Percentiles rank a stretch among this genome's conserved stretches.
These are phyloP conservation scores for Fraxinus excelsior DNA, from an alignment of 257 asterid species.

Conservation along the genomic window DNA sequence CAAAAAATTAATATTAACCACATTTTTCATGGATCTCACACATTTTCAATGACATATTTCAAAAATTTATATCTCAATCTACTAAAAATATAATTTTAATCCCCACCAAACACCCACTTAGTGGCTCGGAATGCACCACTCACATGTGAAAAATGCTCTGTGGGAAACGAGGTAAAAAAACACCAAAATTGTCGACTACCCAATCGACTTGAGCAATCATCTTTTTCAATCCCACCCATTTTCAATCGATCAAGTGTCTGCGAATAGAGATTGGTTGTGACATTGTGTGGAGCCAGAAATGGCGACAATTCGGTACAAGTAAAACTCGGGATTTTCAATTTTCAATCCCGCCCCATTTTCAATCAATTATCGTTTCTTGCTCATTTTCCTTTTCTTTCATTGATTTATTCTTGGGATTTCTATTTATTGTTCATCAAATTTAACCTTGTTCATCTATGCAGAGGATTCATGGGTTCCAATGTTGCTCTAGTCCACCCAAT, in stretches of 20 bases:
- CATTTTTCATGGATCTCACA: too few species aligned
- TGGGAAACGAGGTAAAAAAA: constrained; percentile 88
- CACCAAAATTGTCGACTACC: too few species aligned
- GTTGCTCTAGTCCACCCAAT: constrained; percentile 52
- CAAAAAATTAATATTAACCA: too few species aligned
- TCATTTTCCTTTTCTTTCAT: neutral
- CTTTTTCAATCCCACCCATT: too few species aligned
- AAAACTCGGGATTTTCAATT: too few species aligned
- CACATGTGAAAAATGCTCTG: constrained; percentile 38
- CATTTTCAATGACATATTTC: too few species aligned
- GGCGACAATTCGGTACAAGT: neutral
- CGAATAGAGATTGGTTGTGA: neutral
- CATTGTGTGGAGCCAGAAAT: neutral
- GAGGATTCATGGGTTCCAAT: constrained; percentile 40
- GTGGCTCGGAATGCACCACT: constrained; percentile 95
- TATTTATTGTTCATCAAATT: neutral
- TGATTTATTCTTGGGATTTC: neutral
- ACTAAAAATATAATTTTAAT: too few species aligned
- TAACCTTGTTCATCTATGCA: constrained; percentile 6
- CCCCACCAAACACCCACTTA: too few species aligned
- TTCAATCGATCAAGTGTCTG: neutral
- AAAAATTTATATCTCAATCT: too few species aligned
- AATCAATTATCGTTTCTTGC: neutral
- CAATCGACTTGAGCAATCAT: too few species aligned
- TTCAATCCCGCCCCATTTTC: neutral